Evolutionary conservation across 1,284 basidiomycete species (phyloP).

Genomic region (Malassezia vespertilionis): DNA sequence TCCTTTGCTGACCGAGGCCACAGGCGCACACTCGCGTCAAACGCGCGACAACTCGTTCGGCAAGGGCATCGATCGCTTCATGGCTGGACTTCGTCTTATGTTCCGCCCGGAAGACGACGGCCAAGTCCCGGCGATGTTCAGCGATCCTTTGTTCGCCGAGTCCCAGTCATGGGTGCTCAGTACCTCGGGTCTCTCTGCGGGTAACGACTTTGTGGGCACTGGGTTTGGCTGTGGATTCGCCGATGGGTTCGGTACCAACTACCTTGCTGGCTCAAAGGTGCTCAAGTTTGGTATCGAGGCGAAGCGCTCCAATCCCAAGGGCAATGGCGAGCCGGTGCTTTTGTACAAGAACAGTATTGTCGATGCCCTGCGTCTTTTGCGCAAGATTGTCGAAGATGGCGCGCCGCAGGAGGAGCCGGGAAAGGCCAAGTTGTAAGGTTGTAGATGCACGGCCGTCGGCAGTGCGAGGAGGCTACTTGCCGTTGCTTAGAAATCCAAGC

Average conservation of each 20-base stretch:
- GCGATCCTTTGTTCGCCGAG: constrained; percentile 63
- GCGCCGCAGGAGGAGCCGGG: constrained; percentile 22
- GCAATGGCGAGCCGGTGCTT: constrained; percentile 59
- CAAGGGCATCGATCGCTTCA: constrained; percentile 78
- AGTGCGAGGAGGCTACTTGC: too few species aligned
- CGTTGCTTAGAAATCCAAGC: too few species aligned
- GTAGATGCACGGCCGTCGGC: too few species aligned
- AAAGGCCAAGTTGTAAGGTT: constrained; percentile 24
- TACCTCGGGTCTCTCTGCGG: constrained; percentile 79
- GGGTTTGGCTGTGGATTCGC: constrained; percentile 54
- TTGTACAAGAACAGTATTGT: constrained; percentile 60
- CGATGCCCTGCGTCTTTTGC: constrained; percentile 66
- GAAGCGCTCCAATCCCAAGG: constrained; percentile 53
- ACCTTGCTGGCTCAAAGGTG: constrained; percentile 66
- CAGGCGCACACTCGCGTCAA: constrained; percentile 62
- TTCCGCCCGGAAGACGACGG: constrained; percentile 33
- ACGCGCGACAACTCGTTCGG: constrained; percentile 73
- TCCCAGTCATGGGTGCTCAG: constrained; percentile 82
- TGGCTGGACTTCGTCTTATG: constrained; percentile 66
- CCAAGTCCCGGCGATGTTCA: constrained; percentile 30
- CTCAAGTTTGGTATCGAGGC: constrained; percentile 93
- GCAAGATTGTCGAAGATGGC: constrained; percentile 52
- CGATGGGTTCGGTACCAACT: constrained; percentile 35
- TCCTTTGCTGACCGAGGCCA: constrained; percentile 58
- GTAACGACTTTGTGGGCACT: constrained; percentile 76